A percentile compares a stretch with the other conserved stretches of the same genome.
Evolutionary conservation across 2,329 filamentous ascomycete species (phyloP).

Genomic region (Aphanocladium album): DNA sequence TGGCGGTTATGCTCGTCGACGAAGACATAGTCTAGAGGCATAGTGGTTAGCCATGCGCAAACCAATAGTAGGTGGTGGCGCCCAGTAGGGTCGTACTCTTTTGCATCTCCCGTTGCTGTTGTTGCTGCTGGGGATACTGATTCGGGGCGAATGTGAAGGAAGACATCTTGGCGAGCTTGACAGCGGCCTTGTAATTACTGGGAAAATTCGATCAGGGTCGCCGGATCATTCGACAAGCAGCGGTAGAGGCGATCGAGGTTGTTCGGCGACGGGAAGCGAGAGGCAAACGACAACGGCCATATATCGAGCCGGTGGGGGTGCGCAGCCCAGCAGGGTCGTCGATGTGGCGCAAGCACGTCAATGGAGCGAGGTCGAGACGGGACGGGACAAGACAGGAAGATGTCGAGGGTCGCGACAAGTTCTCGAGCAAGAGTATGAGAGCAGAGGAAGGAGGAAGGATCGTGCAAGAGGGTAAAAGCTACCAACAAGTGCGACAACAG

Average conservation of each 20-base stretch:
- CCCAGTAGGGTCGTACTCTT: slow-evolving; percentile 1
- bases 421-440: neutral
- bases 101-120: slow-evolving; percentile 45
- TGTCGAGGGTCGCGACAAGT: neutral
- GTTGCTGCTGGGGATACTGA: slow-evolving; percentile 36
- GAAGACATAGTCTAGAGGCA: slow-evolving; percentile 83
- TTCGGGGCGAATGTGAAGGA: slow-evolving; percentile 70
- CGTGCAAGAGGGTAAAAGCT: neutral
- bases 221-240: neutral
- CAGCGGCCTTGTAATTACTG: slow-evolving; percentile 61
- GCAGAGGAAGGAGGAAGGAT: neutral
- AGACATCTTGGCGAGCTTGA: slow-evolving; percentile 64
- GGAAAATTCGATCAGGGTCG: slow-evolving; percentile 14
- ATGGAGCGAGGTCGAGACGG: neutral
- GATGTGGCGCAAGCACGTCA: slow-evolving; percentile 3
- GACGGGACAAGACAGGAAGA: neutral
- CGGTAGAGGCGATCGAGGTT: neutral
- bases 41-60: slow-evolving; percentile 25
- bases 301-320: slow-evolving; percentile 9
- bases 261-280: neutral
- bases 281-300: slow-evolving; percentile 8
- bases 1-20: slow-evolving; percentile 98
- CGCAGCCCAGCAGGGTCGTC: neutral
- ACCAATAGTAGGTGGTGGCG: neutral
- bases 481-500: neutral